Evolutionary conservation across 1,139 yeast genomes (phyloP).

Genomic region (Candida sanyaensis): DNA sequence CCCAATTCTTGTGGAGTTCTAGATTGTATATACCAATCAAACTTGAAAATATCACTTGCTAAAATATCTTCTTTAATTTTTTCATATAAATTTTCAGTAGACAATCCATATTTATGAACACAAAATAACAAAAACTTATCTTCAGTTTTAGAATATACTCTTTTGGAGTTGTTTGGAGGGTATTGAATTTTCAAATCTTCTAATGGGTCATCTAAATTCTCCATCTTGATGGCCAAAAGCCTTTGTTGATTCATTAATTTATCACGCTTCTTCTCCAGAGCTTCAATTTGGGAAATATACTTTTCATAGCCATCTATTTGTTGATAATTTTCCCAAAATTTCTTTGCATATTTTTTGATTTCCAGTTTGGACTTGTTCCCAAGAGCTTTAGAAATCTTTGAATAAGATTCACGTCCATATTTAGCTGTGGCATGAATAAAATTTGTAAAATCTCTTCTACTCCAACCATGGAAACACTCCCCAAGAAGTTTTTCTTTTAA

Average conservation of each 20-base stretch:
- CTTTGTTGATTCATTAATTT: slow-evolving; percentile 66
- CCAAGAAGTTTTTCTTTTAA: slow-evolving; percentile 61
- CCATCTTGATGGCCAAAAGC: slow-evolving; percentile 64
- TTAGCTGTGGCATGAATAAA: slow-evolving; percentile 82
- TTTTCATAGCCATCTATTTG: slow-evolving; percentile 86
- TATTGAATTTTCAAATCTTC: slow-evolving; percentile 75
- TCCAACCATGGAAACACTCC: slow-evolving; percentile 79
- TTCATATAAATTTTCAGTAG: slow-evolving; percentile 70
- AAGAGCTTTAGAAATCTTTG: slow-evolving; percentile 62
- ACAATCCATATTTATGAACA: slow-evolving; percentile 76
- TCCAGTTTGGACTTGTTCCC: slow-evolving; percentile 74
- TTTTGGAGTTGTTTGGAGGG: slow-evolving; percentile 90
- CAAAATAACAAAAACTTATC: slow-evolving; percentile 79
- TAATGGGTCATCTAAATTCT: slow-evolving; percentile 65
- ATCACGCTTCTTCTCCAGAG: slow-evolving; percentile 79
- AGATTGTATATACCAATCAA: slow-evolving; percentile 88
- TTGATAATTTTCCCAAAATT: slow-evolving; percentile 72
- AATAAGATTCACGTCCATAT: slow-evolving; percentile 66
- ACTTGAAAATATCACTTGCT: slow-evolving; percentile 72
- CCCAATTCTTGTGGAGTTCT: slow-evolving; percentile 84
- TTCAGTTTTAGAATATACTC: slow-evolving; percentile 81
- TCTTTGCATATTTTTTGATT: slow-evolving; percentile 63
- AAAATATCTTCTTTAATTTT: slow-evolving; percentile 75
- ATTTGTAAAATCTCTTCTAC: slow-evolving; percentile 84
- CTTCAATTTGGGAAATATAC: slow-evolving; percentile 80